Evolutionary conservation across 2,329 filamentous ascomycete genomes (phyloP).

Genomic region (Trichothecium roseum): DNA sequence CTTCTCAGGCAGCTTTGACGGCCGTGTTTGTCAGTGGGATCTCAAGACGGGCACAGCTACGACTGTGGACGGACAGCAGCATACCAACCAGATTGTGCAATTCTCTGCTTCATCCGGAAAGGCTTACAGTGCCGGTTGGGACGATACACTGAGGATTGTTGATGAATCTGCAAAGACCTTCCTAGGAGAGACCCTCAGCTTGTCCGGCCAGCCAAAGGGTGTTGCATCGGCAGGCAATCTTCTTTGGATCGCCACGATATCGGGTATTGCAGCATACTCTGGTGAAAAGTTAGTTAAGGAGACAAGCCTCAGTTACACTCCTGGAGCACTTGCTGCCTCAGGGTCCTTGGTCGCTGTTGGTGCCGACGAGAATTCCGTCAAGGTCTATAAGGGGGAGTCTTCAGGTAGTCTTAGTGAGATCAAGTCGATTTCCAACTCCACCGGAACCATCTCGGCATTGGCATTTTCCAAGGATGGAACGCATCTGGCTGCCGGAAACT

Average conservation of each 20-base stretch:
- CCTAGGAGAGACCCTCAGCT: conserved; percentile 53
- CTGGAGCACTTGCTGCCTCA: conserved; percentile 62
- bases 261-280: conserved; percentile 42
- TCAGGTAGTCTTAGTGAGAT: conserved; percentile 42
- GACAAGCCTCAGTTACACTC: conserved; percentile 49
- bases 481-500: conserved; percentile 71
- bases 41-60: conserved; percentile 56
- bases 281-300: conserved; percentile 51
- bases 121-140: conserved; percentile 87
- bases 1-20: conserved; percentile 88
- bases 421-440: conserved; percentile 55
- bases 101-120: conserved; percentile 53
- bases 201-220: conserved; percentile 73
- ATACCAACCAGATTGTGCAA: conserved; percentile 77
- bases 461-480: conserved; percentile 72
- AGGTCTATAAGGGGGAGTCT: conserved; percentile 55
- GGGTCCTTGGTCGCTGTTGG: conserved; percentile 65
- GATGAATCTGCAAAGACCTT: conserved; percentile 69
- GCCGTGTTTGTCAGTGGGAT: conserved; percentile 79
- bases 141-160: conserved; percentile 75
- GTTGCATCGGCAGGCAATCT: conserved; percentile 43
- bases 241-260: conserved; percentile 47
- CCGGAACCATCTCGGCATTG: conserved; percentile 65
- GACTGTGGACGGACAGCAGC: conserved; percentile 66
- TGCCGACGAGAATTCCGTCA: conserved; percentile 60